phyloP scores from a whole-genome alignment of 805 yeast species.

The Metschnikowia amazonensis region DNA sequence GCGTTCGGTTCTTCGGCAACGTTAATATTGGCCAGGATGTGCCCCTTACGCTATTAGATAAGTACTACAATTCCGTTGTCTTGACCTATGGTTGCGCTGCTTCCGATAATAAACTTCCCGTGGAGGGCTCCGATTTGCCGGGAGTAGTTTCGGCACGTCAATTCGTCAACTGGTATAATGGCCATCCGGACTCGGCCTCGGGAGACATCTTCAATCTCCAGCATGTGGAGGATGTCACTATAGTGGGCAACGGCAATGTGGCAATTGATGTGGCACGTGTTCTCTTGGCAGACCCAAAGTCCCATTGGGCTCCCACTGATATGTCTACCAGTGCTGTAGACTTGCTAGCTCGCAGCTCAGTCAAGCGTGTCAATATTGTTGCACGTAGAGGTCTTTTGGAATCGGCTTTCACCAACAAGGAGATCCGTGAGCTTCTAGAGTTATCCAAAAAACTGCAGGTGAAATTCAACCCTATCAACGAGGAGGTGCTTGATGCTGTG shows the following conservation, averaged over 20 bases:
- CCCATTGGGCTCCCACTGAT: slow-evolving; percentile 67
- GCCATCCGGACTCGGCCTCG: slow-evolving; percentile 57
- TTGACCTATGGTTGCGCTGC: slow-evolving; percentile 77
- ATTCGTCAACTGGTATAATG: slow-evolving; percentile 96
- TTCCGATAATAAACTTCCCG: slow-evolving; percentile 48
- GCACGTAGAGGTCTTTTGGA: slow-evolving; percentile 86
- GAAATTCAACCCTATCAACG: slow-evolving; percentile 36
- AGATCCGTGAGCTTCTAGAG: slow-evolving; percentile 77
- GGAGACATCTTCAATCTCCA: slow-evolving; percentile 45
- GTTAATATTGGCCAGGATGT: slow-evolving; percentile 64
- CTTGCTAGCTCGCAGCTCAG: slow-evolving; percentile 46
- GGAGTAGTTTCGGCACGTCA: slow-evolving; percentile 79
- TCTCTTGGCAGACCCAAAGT: slow-evolving; percentile 53
- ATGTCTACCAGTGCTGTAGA: slow-evolving; percentile 59
- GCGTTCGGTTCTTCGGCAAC: slow-evolving; percentile 62
- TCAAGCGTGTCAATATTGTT: slow-evolving; percentile 65
- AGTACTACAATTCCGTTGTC: slow-evolving; percentile 67
- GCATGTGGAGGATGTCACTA: slow-evolving; percentile 59
- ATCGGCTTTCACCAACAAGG: slow-evolving; percentile 89
- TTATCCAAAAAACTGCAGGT: slow-evolving; percentile 48
- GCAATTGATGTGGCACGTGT: slow-evolving; percentile 88
- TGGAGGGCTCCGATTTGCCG: slow-evolving; percentile 57
- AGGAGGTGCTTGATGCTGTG: slow-evolving; percentile 27
- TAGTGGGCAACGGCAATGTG: slow-evolving; percentile 97
- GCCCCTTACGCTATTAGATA: slow-evolving; percentile 43